phyloP scores from a whole-genome alignment of 139 green algal genomes.

The Astrephomene gubernaculifera region DNA sequence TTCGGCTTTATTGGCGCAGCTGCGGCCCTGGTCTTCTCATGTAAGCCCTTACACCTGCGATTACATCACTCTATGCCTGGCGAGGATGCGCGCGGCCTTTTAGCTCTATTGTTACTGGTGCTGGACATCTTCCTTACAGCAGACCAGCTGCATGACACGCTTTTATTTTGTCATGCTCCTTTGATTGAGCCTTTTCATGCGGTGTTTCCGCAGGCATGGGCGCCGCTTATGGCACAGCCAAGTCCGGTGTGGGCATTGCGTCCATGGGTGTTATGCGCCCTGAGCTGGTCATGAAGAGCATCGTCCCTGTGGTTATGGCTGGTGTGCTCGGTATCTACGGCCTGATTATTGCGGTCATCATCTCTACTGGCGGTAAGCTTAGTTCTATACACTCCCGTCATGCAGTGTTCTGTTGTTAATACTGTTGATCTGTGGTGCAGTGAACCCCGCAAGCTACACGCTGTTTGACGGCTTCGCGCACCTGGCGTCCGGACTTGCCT shows the following conservation, averaged over 20 bases:
- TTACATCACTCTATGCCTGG: neutral
- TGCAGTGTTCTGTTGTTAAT: neutral
- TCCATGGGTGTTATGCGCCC: slow-evolving; percentile 99
- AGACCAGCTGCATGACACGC: neutral
- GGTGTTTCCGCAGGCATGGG: slow-evolving; percentile 87
- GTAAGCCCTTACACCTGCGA: slow-evolving; percentile 64
- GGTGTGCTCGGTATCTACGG: slow-evolving; percentile 99
- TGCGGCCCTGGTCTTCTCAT: slow-evolving; percentile 96
- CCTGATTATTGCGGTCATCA: slow-evolving; percentile 99
- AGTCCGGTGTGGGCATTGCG: slow-evolving; percentile 97
- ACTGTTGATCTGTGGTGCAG: slow-evolving; percentile 53
- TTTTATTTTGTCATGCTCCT: neutral
- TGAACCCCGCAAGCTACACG: slow-evolving; percentile 91
- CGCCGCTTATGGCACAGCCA: slow-evolving; percentile 98
- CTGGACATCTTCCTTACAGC: neutral
- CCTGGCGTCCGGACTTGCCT: slow-evolving; percentile 94
- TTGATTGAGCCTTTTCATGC: neutral
- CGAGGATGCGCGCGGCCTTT: neutral
- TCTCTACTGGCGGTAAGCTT: slow-evolving; percentile 92
- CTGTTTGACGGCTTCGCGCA: slow-evolving; percentile 99
- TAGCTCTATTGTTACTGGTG: neutral
- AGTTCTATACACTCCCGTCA: neutral
- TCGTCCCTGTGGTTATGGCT: slow-evolving; percentile 99
- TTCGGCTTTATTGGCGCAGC: slow-evolving; percentile 98
- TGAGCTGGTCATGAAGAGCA: slow-evolving; percentile 99